These are phyloP conservation scores for Fragilariopsis cylindrus DNA, from an alignment of 108 stramenopile species.

Conservation along the genomic window DNA sequence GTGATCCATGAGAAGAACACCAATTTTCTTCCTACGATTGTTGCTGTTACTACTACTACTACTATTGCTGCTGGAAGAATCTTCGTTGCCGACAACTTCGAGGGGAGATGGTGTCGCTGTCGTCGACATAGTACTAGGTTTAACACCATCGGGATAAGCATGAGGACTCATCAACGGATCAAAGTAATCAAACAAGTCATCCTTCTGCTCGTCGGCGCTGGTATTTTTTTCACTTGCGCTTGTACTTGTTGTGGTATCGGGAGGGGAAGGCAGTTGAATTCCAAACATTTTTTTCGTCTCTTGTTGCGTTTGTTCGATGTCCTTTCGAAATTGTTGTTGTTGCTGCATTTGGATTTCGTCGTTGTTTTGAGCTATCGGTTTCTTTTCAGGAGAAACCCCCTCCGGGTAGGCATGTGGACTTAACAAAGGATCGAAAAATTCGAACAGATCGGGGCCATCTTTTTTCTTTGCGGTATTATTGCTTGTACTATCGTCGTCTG, in stretches of 20 bases:
- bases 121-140: neutral
- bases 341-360: conserved; percentile 3
- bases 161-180: conserved; percentile 84
- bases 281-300: conserved; percentile 3
- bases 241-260: neutral
- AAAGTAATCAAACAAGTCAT: conserved; percentile 60
- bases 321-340: neutral
- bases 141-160: conserved; percentile 67
- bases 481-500: no score
- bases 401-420: conserved; percentile 80
- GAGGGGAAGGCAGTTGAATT: neutral
- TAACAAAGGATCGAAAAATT: conserved; percentile 76
- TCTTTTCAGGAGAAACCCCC: conserved; percentile 47
- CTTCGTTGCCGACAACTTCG: neutral
- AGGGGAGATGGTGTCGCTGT: conserved; percentile 16
- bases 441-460: conserved; percentile 44
- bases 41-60: conserved; percentile 2
- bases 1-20: conserved; percentile 91
- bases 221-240: neutral
- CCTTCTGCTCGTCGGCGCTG: conserved; percentile 13
- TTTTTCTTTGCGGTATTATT: neutral
- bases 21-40: conserved; percentile 42
- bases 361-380: conserved; percentile 1
- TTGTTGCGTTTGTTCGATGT: neutral
- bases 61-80: neutral